Evolutionary conservation across 2,329 filamentous ascomycete species (phyloP).

Genomic region (Pseudogymnoascus sp.): DNA sequence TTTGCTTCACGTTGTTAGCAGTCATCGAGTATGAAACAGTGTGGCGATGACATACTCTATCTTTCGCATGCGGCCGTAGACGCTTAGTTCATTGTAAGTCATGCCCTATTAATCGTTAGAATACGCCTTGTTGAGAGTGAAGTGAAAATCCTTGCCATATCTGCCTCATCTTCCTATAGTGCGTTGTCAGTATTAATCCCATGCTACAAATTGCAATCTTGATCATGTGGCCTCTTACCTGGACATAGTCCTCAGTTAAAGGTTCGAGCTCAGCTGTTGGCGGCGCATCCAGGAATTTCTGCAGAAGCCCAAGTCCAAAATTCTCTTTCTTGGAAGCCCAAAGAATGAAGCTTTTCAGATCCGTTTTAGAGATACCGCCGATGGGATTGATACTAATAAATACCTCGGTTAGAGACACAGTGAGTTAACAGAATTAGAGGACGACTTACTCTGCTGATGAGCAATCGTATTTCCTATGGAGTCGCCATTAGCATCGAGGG

Average conservation of each 20-base stretch:
- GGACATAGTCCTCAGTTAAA: constrained; percentile 53
- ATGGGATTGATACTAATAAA: constrained; percentile 48
- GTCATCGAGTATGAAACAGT: neutral
- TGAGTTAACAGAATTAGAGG: neutral
- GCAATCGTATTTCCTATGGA: constrained; percentile 64
- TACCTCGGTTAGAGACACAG: neutral
- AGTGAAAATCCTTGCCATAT: constrained; percentile 48
- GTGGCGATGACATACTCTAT: constrained; percentile 24
- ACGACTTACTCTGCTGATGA: constrained; percentile 23
- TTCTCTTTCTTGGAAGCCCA: constrained; percentile 54
- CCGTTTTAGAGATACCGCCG: constrained; percentile 44
- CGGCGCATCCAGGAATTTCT: constrained; percentile 56
- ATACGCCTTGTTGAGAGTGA: constrained; percentile 32
- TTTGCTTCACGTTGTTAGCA: constrained; percentile 23
- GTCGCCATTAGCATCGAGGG: neutral
- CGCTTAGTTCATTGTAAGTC: constrained; percentile 41
- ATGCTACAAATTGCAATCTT: neutral
- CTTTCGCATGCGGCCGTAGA: constrained; percentile 39
- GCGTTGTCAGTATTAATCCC: neutral
- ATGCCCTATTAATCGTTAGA: constrained; percentile 48
- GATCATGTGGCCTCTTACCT: constrained; percentile 18
- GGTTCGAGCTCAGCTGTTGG: constrained; percentile 61
- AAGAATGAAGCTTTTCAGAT: constrained; percentile 61
- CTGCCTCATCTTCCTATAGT: constrained; percentile 37
- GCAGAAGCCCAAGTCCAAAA: constrained; percentile 49